phyloP scores from a whole-genome alignment of 768 basidiomycete genomes.

The Infundibulicybe gibba region DNA sequence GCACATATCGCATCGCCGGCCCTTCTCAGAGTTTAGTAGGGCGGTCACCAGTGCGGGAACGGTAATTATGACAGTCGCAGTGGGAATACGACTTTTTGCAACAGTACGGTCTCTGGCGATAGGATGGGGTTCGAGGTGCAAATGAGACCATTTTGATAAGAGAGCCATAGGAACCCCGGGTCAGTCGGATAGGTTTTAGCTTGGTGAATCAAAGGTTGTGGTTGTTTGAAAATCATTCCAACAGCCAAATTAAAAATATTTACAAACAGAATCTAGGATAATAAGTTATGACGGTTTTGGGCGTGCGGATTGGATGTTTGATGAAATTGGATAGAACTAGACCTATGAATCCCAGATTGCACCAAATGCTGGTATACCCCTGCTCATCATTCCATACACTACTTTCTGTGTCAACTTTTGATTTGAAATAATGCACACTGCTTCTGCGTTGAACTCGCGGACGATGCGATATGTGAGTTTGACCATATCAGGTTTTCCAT shows the following conservation, averaged over 20 bases:
- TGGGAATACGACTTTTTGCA: slow-evolving; percentile 28
- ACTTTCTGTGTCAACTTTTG: slow-evolving; percentile 53
- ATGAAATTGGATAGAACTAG: no score
- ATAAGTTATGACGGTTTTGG: no score
- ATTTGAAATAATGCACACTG: slow-evolving; percentile 58
- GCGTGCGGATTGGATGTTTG: no score
- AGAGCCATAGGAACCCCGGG: no score
- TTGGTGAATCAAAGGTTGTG: no score
- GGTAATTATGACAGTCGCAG: slow-evolving; percentile 49
- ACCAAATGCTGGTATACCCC: slow-evolving; percentile 60
- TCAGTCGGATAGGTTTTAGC: no score
- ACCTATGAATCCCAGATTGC: slow-evolving; percentile 57
- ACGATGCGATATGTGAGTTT: slow-evolving; percentile 43
- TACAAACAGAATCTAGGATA: no score
- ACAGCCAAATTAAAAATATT: no score
- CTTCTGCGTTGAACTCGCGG: slow-evolving; percentile 46
- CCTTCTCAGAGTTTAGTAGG: slow-evolving; percentile 55
- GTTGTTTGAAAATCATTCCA: no score
- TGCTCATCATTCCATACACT: slow-evolving; percentile 56
- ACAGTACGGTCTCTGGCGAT: slow-evolving; percentile 50
- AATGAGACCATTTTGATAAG: no score
- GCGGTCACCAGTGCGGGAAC: slow-evolving; percentile 40
- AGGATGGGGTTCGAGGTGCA: slow-evolving; percentile 37
- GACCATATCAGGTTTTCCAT: slow-evolving; percentile 48
- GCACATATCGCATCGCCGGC: slow-evolving; percentile 66